Evolutionary conservation across 441 rosid genomes (phyloP).

Genomic region (Lepidium campestre): DNA sequence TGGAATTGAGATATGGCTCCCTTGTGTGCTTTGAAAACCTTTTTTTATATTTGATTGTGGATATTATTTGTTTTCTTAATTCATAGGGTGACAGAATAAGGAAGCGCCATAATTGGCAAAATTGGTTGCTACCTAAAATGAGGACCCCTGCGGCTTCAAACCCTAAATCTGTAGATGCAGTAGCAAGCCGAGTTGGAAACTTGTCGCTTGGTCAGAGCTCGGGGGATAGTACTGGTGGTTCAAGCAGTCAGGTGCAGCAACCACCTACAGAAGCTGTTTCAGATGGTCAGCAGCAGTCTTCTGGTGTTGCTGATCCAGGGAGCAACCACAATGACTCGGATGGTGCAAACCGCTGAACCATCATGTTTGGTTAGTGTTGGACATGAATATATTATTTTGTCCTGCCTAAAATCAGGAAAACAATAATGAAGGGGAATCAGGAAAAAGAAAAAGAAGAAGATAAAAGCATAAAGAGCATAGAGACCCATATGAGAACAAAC

Average conservation of each 20-base stretch:
- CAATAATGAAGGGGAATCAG: slow-evolving; percentile 20
- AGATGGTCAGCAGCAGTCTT: slow-evolving; percentile 25
- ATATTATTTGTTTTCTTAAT: background rate
- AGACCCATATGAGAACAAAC: background rate
- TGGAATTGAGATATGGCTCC: background rate
- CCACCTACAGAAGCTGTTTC: slow-evolving; percentile 30
- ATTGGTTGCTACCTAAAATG: slow-evolving; percentile 49
- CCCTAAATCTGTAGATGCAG: slow-evolving; percentile 29
- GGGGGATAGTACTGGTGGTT: slow-evolving; percentile 18
- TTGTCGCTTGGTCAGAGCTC: slow-evolving; percentile 39
- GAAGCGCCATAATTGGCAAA: slow-evolving; percentile 54
- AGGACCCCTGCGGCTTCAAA: slow-evolving; percentile 25
- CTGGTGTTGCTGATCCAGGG: slow-evolving; percentile 1
- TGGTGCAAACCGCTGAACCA: slow-evolving; percentile 26
- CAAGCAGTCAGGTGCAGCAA: slow-evolving; percentile 26
- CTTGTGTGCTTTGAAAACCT: background rate
- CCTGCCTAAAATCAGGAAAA: slow-evolving; percentile 20
- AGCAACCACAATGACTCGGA: slow-evolving; percentile 14
- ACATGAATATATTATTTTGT: slow-evolving; percentile 20
- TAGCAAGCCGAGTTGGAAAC: slow-evolving; percentile 35
- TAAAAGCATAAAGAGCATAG: slow-evolving; percentile 9
- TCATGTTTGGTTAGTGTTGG: slow-evolving; percentile 25
- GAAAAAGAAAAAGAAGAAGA: background rate
- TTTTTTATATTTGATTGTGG: background rate
- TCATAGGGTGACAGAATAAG: slow-evolving; percentile 70